These are phyloP conservation scores for Eutrema japonicum DNA, from an alignment of 345 rosid species.

Conservation along the genomic window DNA sequence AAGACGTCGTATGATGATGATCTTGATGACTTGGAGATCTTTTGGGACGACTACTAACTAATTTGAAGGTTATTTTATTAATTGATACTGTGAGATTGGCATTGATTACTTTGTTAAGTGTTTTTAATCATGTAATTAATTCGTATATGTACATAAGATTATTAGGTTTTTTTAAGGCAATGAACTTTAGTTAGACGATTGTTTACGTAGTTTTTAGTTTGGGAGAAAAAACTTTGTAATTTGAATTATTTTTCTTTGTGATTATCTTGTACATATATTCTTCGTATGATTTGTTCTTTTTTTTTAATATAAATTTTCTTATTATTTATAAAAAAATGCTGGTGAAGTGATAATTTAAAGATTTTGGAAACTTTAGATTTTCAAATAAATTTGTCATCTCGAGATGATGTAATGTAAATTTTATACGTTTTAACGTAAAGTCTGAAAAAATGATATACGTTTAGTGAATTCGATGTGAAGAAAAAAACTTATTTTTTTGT, in stretches of 20 bases:
- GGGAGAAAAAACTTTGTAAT: constrained; percentile 10
- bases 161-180: constrained; percentile 34
- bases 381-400: neutral
- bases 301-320: neutral
- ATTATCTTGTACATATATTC: constrained; percentile 32
- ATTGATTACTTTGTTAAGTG: constrained; percentile 18
- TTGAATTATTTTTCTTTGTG: constrained; percentile 28
- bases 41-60: constrained; percentile 38
- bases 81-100: constrained; percentile 37
- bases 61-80: constrained; percentile 14
- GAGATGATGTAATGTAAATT: neutral
- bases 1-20: constrained; percentile 38
- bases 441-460: neutral
- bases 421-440: neutral
- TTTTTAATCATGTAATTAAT: constrained; percentile 16
- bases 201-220: constrained; percentile 35
- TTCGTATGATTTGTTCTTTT: constrained; percentile 7
- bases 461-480: neutral
- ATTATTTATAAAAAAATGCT: neutral
- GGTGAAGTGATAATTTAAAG: neutral
- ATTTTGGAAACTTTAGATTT: neutral
- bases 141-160: constrained; percentile 22
- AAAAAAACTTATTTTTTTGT: too few species aligned
- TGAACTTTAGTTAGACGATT: constrained; percentile 31
- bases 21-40: constrained; percentile 38